Conservation (phyloP, 805 yeast genomes). For the Kodamaea jinghongensis region DNA sequence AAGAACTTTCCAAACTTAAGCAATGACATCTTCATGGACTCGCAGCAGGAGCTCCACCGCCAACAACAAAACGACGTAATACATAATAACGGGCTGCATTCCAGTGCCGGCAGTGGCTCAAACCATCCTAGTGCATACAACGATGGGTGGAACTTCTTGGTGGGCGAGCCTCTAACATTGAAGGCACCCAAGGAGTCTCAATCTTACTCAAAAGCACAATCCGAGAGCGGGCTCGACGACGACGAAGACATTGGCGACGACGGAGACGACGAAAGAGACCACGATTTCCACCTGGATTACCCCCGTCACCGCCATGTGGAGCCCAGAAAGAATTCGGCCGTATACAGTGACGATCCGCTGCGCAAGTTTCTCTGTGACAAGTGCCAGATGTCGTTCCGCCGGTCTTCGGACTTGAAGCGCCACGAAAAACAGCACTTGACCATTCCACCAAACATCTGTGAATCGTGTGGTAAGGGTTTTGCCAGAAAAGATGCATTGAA, state of each 20-base stretch:
- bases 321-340: conserved; percentile 6
- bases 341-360: conserved; percentile 10
- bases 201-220: not conserved
- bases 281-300: conserved; percentile 2
- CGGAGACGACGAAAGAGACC: conserved; percentile 8
- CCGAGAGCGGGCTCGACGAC: conserved; percentile 2
- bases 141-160: conserved; percentile 34
- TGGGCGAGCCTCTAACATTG: conserved; percentile 22
- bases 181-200: conserved; percentile 11
- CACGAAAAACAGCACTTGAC: conserved; percentile 74
- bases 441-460: conserved; percentile 72
- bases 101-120: conserved; percentile 2
- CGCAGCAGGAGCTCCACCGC: conserved; percentile 10
- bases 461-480: conserved; percentile 76
- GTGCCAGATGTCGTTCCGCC: conserved; percentile 61
- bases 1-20: conserved; percentile 43
- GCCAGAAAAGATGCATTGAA: conserved; percentile 81
- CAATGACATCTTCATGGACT: conserved; percentile 34
- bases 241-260: conserved; percentile 5
- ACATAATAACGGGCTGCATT: not conserved
- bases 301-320: conserved; percentile 3
- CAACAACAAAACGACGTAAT: not conserved
- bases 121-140: conserved; percentile 19
- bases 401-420: conserved; percentile 68
- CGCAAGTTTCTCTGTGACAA: conserved; percentile 55